phyloP scores from a whole-genome alignment of 2,329 filamentous ascomycete species.

The Helotiales sp. region DNA sequence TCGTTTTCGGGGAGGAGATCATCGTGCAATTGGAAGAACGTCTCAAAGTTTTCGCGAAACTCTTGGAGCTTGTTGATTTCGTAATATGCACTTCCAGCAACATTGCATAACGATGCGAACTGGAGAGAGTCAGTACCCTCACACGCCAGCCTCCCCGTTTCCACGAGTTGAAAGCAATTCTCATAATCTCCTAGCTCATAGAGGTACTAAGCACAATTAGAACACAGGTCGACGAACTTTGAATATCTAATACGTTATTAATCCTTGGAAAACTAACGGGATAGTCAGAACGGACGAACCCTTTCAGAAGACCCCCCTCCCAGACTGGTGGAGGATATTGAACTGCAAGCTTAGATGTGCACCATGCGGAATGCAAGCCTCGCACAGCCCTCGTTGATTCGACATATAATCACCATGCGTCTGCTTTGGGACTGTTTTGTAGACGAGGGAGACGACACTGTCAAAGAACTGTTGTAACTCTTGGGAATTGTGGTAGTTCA shows the following conservation, averaged over 20 bases:
- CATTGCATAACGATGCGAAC: conserved; percentile 23
- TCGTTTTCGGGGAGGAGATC: conserved; percentile 7
- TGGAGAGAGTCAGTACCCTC: conserved; percentile 23
- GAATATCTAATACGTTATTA: too few relatives aligned
- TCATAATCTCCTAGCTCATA: conserved; percentile 28
- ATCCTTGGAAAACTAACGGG: too few relatives aligned
- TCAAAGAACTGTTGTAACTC: conserved; percentile 30
- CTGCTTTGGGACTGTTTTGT: conserved; percentile 32
- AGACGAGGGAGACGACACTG: conserved; percentile 22
- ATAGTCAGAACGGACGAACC: too few relatives aligned
- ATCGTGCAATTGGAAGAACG: conserved; percentile 20
- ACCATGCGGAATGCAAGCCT: conserved; percentile 27
- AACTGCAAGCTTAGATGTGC: conserved; percentile 25
- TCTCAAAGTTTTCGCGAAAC: conserved; percentile 27
- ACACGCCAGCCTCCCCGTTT: conserved; percentile 19
- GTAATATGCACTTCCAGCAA: conserved; percentile 17
- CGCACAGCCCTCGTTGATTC: conserved; percentile 21
- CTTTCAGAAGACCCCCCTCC: too few relatives aligned
- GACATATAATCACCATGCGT: conserved; percentile 10
- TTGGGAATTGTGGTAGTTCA: conserved; percentile 28
- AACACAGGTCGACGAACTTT: conserved; percentile 21
- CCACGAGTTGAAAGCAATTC: conserved; percentile 16
- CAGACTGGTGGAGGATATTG: too few relatives aligned
- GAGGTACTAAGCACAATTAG: conserved; percentile 29
- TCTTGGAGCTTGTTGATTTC: conserved; percentile 27